phyloP scores from a whole-genome alignment of 805 yeast species.

The Candida adriatica region DNA sequence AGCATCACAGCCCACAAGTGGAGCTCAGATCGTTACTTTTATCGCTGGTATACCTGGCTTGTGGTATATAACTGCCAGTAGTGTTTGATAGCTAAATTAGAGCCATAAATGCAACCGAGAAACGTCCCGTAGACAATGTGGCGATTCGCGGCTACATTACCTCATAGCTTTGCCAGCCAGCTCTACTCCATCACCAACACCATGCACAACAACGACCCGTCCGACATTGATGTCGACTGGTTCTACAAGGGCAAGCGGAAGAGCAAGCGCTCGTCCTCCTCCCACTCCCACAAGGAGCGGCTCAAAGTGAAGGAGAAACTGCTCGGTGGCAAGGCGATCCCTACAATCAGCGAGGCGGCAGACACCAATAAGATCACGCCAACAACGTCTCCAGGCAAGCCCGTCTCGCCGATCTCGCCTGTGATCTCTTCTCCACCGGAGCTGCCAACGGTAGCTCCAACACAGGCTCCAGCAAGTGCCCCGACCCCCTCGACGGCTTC shows the following conservation, averaged over 20 bases:
- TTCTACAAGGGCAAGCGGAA: constrained; percentile 70
- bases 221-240: constrained; percentile 70
- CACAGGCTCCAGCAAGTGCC: constrained; percentile 8
- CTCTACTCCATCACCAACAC: too few relatives aligned
- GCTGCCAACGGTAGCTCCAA: constrained; percentile 6
- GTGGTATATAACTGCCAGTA: too few relatives aligned
- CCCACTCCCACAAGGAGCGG: constrained; percentile 11
- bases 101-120: too few relatives aligned
- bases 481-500: constrained; percentile 8
- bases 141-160: too few relatives aligned
- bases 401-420: background rate
- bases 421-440: background rate
- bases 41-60: too few relatives aligned
- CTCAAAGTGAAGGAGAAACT: constrained; percentile 7
- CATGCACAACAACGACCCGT: constrained; percentile 11
- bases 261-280: constrained; percentile 21
- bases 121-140: too few relatives aligned
- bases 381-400: background rate
- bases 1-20: too few relatives aligned
- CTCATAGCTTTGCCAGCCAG: too few relatives aligned
- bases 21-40: too few relatives aligned
- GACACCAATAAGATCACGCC: background rate
- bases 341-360: background rate
- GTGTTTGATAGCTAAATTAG: too few relatives aligned
- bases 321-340: background rate